Base-by-base conservation (phyloP, 1,139 yeast genomes). In the Spathaspora jeffriesii region DNA sequence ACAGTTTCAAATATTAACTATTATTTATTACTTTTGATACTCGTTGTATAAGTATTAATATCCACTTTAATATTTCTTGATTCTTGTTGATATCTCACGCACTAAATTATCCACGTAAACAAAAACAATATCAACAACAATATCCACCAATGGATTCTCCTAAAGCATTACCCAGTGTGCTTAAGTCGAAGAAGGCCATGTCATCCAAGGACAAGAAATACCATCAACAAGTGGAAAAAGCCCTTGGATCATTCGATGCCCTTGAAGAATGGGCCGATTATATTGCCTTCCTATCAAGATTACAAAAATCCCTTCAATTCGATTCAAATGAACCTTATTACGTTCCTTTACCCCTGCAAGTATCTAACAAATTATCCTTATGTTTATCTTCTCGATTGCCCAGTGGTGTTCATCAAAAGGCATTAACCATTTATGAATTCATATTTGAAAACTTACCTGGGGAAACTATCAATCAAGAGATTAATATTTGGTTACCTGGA, bases 241-340 rank as follows among this genome's bases (percentile, higher is more conserved):
- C 95, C 0, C 70, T 93, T 23, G 73, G 80, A 7, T 73, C 84
- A n/a, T 93, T 93, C 69, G 97, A 89, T 47, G 66, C 84, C n/a
- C 85, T 91, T 2, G 87, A 84, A 39, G 98, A 92, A 70, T 93
- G 99, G 99, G 98, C 99, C n/a, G 99, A 93, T 62, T 91, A 92
- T 64, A 93, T 93, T 49, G 86, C 97, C 18, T 91, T 90, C 62
- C 71, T 95, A 42, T 84, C 93, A 1, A 81, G 88, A 54, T 76
- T 93, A 11, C 83, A 84, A 52, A 88, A 90, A 62, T 84, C 93
- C 0, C 67, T 91, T 36, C 75, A 64, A 51, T 58, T 70, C 23
- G 58, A 57, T 5, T 68, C 61, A 1, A 70, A 63, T 47, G 69
- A 86, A 2, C 14, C 25, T 7, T 2, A 78, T 67, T 56, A 76